These are phyloP conservation scores for Aspergillus clavatus DNA, from an alignment of 2,329 filamentous ascomycete species.

Conservation along the genomic window DNA sequence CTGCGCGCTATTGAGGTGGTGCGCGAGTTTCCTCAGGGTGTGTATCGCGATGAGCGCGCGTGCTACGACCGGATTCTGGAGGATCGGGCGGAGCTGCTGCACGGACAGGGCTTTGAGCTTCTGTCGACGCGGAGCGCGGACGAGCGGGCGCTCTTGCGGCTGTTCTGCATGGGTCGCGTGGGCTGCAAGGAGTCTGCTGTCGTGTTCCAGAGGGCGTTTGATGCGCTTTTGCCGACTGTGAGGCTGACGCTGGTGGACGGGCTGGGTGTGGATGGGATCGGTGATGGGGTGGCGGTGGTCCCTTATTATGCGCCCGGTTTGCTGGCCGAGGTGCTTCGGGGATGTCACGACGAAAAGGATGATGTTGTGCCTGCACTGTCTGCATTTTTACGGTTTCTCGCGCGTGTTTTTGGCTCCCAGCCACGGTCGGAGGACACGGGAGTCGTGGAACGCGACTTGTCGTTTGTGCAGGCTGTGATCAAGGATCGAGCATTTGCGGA, in stretches of 20 bases:
- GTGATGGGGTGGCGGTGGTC: conserved; percentile 31
- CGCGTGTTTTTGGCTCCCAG: conserved; percentile 8
- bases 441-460: conserved; percentile 11
- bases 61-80: conserved; percentile 34
- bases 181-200: conserved; percentile 26
- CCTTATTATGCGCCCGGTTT: conserved; percentile 39
- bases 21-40: conserved; percentile 23
- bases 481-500: conserved; percentile 6
- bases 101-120: conserved; percentile 22
- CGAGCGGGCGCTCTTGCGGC: conserved; percentile 32
- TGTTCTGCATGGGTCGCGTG: conserved; percentile 37
- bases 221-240: conserved; percentile 13
- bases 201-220: conserved; percentile 27
- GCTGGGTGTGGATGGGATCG: conserved; percentile 34
- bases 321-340: conserved; percentile 25
- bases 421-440: conserved; percentile 1
- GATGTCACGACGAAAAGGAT: conserved; percentile 15
- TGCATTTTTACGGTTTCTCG: conserved; percentile 13
- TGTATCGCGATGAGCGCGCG: conserved; percentile 16
- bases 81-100: conserved; percentile 26
- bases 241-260: conserved; percentile 22
- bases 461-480: conserved; percentile 8
- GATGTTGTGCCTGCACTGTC: neutral
- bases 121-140: conserved; percentile 22
- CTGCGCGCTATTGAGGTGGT: conserved; percentile 27